phyloP scores from a whole-genome alignment of 2,329 filamentous ascomycete genomes.

The Colletotrichum sublineola region DNA sequence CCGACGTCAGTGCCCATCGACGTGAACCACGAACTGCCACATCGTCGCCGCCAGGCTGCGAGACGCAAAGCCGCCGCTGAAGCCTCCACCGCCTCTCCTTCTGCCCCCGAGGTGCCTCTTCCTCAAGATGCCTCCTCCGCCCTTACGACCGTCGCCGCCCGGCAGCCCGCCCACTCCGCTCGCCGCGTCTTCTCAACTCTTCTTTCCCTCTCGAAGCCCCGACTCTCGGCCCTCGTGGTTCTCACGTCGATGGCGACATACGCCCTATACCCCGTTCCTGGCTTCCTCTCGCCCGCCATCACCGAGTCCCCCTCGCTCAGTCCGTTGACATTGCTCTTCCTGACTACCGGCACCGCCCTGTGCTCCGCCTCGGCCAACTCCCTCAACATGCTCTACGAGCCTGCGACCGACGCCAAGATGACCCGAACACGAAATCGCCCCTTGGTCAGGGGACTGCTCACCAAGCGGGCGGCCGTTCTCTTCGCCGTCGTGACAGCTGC shows the following conservation, averaged over 20 bases:
- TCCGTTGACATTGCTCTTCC: conserved; percentile 90
- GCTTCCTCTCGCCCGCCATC: conserved; percentile 79
- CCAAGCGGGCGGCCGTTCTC: conserved; percentile 75
- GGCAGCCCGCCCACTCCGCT: conserved; percentile 63
- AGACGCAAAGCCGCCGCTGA: conserved; percentile 39
- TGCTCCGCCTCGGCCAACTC: conserved; percentile 94
- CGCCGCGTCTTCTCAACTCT: conserved; percentile 82
- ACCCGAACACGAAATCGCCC: conserved; percentile 91
- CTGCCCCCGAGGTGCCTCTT: conserved; percentile 49
- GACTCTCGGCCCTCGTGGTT: conserved; percentile 90
- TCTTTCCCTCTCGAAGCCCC: conserved; percentile 94
- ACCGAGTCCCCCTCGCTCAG: conserved; percentile 83
- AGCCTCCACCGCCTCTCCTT: conserved; percentile 10
- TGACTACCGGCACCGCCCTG: conserved; percentile 89
- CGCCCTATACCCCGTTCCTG: conserved; percentile 91
- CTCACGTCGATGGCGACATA: conserved; percentile 93
- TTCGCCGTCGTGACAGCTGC: conserved; percentile 84
- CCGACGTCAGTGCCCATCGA: conserved; percentile 25
- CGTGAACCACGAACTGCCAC: conserved; percentile 39
- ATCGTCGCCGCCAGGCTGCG: conserved; percentile 41
- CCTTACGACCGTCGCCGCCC: conserved; percentile 65
- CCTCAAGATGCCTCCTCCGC: conserved; percentile 67
- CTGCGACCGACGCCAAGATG: conserved; percentile 91
- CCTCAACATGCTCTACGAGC: conserved; percentile 97
- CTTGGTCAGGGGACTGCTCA: conserved; percentile 84